phyloP scores from a whole-genome alignment of 345 rosid genomes.

The Gossypium stocksii region DNA sequence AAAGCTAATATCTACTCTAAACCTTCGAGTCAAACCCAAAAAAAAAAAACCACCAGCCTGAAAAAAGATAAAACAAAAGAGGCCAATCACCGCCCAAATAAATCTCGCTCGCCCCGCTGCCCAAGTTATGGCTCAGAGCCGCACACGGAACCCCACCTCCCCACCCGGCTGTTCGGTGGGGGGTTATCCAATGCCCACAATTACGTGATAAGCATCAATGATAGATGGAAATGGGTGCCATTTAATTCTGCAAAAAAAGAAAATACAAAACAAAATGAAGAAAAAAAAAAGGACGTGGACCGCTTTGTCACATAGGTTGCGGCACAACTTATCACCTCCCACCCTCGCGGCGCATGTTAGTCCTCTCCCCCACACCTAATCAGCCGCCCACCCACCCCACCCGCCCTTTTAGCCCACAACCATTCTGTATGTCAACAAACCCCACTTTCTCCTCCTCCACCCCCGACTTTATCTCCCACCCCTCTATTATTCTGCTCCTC shows the following conservation, averaged over 20 bases:
- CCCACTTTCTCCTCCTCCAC: constrained; percentile 31
- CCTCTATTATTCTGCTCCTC: background rate
- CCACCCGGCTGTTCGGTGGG: background rate
- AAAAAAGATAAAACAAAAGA: background rate
- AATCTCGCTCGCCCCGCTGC: background rate
- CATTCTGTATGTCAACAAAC: constrained; percentile 41
- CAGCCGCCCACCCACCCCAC: constrained; percentile 52
- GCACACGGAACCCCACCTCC: constrained; percentile 7
- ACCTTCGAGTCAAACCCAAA: background rate
- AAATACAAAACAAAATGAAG: too few species aligned
- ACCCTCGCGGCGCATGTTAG: constrained; percentile 48
- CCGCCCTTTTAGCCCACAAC: constrained; percentile 10
- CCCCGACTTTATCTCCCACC: too few species aligned
- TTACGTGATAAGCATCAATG: background rate
- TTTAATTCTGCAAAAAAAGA: background rate
- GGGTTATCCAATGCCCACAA: background rate
- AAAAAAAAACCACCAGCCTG: background rate
- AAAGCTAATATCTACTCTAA: background rate
- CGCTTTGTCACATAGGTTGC: constrained; percentile 16
- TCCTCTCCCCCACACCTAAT: constrained; percentile 21
- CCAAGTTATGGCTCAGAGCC: background rate
- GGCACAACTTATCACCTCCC: constrained; percentile 24
- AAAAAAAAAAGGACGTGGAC: constrained; percentile 18
- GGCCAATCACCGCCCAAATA: background rate
- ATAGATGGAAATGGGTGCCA: constrained; percentile 5